Percentiles rank a stretch among this genome's conserved stretches.
These are phyloP conservation scores for Millerozyma miso DNA, from an alignment of 805 yeast species.

Conservation along the genomic window DNA sequence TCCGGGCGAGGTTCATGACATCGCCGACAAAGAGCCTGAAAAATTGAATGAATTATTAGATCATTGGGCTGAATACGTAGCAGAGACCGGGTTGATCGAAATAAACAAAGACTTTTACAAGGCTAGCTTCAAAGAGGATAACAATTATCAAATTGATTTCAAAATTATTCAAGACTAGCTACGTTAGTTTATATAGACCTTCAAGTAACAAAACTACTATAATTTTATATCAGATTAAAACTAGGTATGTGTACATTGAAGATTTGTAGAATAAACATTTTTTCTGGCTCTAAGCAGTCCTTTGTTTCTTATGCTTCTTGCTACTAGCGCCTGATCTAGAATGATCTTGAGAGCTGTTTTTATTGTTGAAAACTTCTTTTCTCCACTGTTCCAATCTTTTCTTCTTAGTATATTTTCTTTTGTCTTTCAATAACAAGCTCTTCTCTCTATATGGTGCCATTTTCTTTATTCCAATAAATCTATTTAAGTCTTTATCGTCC, in stretches of 20 bases:
- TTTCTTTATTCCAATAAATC: constrained; percentile 82
- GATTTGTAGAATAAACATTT: not conserved
- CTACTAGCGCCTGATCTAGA: constrained; percentile 15
- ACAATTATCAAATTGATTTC: constrained; percentile 6
- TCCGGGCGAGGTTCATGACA: constrained; percentile 50
- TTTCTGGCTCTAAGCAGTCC: constrained; percentile 5
- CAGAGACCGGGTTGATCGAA: constrained; percentile 48
- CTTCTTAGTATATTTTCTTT: constrained; percentile 77
- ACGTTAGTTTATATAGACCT: too few species aligned
- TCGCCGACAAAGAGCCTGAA: constrained; percentile 32
- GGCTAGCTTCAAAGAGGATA: constrained; percentile 7
- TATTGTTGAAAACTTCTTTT: constrained; percentile 66
- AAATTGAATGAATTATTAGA: constrained; percentile 38
- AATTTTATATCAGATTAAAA: too few species aligned
- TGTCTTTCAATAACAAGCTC: constrained; percentile 70
- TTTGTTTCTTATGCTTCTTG: constrained; percentile 7
- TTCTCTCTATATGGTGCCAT: constrained; percentile 87
- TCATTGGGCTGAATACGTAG: constrained; percentile 50
- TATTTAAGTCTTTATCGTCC: constrained; percentile 80
- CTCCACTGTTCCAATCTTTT: constrained; percentile 88
- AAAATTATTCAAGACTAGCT: not conserved
- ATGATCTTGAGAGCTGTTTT: constrained; percentile 43
- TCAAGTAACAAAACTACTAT: too few species aligned
- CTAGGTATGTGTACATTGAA: too few species aligned
- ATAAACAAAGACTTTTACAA: constrained; percentile 10